Percentiles rank a stretch among this genome's conserved stretches.
These are phyloP conservation scores for Acacia concinna DNA, from an alignment of 331 rosid genomes.

Conservation along the genomic window DNA sequence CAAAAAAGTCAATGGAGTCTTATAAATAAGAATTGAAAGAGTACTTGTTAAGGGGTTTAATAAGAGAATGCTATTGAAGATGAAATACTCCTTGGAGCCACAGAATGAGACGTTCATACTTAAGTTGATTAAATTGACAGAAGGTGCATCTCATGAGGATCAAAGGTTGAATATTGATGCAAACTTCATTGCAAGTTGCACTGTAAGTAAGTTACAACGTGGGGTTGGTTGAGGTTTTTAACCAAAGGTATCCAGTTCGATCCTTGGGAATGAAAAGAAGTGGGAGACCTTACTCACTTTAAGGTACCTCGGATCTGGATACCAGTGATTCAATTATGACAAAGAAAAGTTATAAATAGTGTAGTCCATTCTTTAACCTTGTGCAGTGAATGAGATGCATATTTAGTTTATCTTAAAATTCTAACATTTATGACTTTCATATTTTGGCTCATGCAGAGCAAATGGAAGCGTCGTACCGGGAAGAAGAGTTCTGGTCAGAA, in stretches of 20 bases:
- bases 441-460: constrained; percentile 50
- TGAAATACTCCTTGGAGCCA: neutral
- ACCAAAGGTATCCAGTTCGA: too few relatives aligned
- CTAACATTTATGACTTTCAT: neutral
- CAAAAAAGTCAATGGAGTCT: too few relatives aligned
- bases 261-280: too few relatives aligned
- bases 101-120: neutral
- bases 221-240: too few relatives aligned
- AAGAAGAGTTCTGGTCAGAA: constrained; percentile 51
- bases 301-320: too few relatives aligned
- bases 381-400: neutral
- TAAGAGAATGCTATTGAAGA: neutral
- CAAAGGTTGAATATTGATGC: neutral
- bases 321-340: too few relatives aligned
- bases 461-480: constrained; percentile 57
- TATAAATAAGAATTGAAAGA: too few relatives aligned
- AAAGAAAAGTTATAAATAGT: neutral
- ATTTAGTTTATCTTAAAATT: neutral
- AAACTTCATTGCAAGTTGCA: neutral
- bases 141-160: neutral
- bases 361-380: neutral
- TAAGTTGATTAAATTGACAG: neutral
- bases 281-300: too few relatives aligned
- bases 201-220: neutral
- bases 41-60: neutral